Evolutionary conservation across 179 eudicot genomes (phyloP).

Genomic region (Beta macrorhiza): DNA sequence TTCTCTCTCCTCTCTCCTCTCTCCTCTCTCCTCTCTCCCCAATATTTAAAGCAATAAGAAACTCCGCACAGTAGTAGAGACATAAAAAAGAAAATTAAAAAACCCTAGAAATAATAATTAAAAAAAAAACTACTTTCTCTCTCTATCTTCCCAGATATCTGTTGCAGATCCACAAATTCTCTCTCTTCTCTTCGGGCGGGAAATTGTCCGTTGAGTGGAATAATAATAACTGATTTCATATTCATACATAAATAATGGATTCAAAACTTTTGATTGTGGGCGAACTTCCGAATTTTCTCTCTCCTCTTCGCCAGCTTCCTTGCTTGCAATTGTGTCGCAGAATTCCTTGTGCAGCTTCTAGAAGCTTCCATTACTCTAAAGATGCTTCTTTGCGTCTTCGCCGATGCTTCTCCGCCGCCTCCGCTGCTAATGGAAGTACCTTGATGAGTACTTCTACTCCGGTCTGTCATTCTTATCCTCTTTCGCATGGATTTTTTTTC

Average conservation of each 20-base stretch:
- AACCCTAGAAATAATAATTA: neutral
- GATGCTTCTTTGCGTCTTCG: neutral
- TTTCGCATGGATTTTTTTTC: neutral
- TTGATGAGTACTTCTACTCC: constrained; percentile 12
- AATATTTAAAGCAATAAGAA: neutral
- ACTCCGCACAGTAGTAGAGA: neutral
- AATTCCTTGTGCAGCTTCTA: constrained; percentile 1
- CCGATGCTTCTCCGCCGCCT: neutral
- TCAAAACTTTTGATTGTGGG: neutral
- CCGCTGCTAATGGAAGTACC: neutral
- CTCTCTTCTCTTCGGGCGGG: neutral
- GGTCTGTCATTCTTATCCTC: neutral
- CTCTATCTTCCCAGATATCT: constrained; percentile 1
- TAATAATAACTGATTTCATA: no score
- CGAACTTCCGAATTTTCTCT: constrained; percentile 3
- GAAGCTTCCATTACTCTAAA: neutral
- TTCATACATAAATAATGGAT: neutral
- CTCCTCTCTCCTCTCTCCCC: neutral
- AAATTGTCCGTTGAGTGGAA: neutral
- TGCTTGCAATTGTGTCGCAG: neutral
- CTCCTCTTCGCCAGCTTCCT: constrained; percentile 10
- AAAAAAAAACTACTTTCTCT: neutral
- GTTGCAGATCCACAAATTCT: neutral
- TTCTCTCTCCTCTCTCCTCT: neutral
- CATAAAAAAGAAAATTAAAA: neutral